Base-by-base conservation (phyloP, 495 filamentous ascomycete genomes). In the Trichoderma reesei region DNA sequence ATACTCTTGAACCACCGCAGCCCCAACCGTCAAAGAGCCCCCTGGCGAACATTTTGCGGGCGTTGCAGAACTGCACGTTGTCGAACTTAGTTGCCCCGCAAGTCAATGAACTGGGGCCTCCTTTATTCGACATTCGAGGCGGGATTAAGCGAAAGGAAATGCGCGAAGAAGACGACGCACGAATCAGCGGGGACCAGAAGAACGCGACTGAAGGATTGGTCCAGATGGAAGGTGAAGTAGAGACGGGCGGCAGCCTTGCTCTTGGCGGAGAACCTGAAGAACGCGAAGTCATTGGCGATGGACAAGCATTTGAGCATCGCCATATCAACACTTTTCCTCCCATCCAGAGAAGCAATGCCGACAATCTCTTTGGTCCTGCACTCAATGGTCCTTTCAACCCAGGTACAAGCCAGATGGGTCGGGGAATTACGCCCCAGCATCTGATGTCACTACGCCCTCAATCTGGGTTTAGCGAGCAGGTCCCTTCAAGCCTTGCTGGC, bases 221-320 rank as follows among this genome's bases (percentile, higher is more conserved):
- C 39, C 72, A 74, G 6, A 79, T 78, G 0, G 79, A 80, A 56
- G 75, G 72, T 44, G 81, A 84, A 56, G 84, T 85, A 3, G 90
- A 91, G 70, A 90, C 88, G 71, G 90, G 91, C 59, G 79, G 79
- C 11, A 97, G 92, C 70, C 80, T 95, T 41, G 91, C 93, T 63
- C 80, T 97, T 18, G 92, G 92, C 62, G 92, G 92, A 9, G 92
- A 96, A 68, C 92, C 92, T 0, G 92, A 97, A 68, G 91, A 91
- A 67, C 81, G 82, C 65, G 83, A 84, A 13, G 77, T 74, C 48
- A 70, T 69, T 54, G 82, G 82, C 46, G 81, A 84, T 56, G 68
- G 75, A 33, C 80, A 85, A 65, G 80, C 81, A 13, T 80, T 75
- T 38, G 76, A 82, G 51, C 73, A 76, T 20, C 76, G 76, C 68